A percentile compares a stretch with the other conserved stretches of the same genome.
These are phyloP conservation scores for Cutaneotrichosporon curvatum DNA, from an alignment of 1,284 basidiomycete species.

Conservation along the genomic window DNA sequence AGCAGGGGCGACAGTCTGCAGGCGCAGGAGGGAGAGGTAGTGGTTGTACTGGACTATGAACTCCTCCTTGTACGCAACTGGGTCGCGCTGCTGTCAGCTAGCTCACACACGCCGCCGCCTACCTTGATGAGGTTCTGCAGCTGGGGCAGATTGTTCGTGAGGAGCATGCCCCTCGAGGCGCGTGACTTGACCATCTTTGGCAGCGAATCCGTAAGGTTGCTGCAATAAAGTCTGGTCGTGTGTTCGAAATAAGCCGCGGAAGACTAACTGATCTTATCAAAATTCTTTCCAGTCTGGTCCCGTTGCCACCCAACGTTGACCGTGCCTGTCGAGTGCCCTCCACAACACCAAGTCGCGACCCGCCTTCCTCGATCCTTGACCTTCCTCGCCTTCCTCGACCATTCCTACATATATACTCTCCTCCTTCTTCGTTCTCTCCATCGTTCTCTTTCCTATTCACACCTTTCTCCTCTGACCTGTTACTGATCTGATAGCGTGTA, in stretches of 20 bases:
- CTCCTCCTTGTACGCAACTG: constrained; percentile 85
- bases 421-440: background rate
- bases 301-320: constrained; percentile 2
- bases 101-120: constrained; percentile 1
- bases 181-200: constrained; percentile 38
- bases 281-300: background rate
- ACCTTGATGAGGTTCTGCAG: constrained; percentile 91
- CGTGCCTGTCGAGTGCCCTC: background rate
- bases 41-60: constrained; percentile 99
- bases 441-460: background rate
- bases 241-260: too few species aligned
- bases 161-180: constrained; percentile 43
- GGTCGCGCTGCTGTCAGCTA: constrained; percentile 61
- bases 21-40: constrained; percentile 77
- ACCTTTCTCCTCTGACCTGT: background rate
- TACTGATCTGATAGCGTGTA: too few species aligned
- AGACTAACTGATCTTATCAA: background rate
- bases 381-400: background rate
- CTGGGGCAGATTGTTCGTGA: constrained; percentile 55
- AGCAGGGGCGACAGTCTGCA: constrained; percentile 47
- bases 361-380: background rate
- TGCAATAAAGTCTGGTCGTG: background rate
- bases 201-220: background rate
- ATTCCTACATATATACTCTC: background rate
- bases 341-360: background rate